These are phyloP conservation scores for Psilocybe subaeruginosa DNA, from an alignment of 768 basidiomycete species.

Conservation along the genomic window DNA sequence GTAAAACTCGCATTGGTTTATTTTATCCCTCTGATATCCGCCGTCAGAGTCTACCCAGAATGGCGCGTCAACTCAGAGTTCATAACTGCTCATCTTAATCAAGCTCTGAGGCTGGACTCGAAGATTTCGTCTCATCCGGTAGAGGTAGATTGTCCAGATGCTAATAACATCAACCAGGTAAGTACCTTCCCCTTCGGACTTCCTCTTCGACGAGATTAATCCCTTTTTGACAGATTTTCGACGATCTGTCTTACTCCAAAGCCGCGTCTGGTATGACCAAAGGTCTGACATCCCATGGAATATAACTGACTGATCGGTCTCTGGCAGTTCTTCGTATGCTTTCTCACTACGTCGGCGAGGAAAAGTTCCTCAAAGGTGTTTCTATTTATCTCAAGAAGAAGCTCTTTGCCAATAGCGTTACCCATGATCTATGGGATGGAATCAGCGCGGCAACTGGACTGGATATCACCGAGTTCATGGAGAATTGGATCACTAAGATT, in stretches of 20 bases:
- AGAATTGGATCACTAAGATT: conserved; percentile 86
- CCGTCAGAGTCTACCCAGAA: conserved; percentile 63
- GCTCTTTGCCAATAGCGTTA: conserved; percentile 83
- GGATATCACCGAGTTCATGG: conserved; percentile 82
- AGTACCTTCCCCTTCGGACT: neutral
- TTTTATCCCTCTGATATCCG: neutral
- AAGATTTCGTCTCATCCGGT: conserved; percentile 91
- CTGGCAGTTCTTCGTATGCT: conserved; percentile 87
- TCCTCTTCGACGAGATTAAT: neutral
- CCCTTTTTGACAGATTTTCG: conserved; percentile 70
- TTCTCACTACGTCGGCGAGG: conserved; percentile 85
- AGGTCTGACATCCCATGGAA: conserved; percentile 13
- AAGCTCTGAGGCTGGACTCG: conserved; percentile 80
- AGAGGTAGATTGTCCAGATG: conserved; percentile 88
- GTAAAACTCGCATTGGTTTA: conserved; percentile 11
- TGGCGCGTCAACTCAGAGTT: conserved; percentile 87
- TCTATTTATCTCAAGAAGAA: conserved; percentile 91
- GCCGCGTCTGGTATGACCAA: conserved; percentile 63
- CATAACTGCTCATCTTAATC: conserved; percentile 73
- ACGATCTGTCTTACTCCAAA: conserved; percentile 85
- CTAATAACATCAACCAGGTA: conserved; percentile 81
- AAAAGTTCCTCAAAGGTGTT: conserved; percentile 84
- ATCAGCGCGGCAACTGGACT: conserved; percentile 74
- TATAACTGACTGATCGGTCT: neutral
- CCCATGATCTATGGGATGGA: conserved; percentile 86